Conservation (phyloP, 441 rosid species). For the Viola pubescens region DNA sequence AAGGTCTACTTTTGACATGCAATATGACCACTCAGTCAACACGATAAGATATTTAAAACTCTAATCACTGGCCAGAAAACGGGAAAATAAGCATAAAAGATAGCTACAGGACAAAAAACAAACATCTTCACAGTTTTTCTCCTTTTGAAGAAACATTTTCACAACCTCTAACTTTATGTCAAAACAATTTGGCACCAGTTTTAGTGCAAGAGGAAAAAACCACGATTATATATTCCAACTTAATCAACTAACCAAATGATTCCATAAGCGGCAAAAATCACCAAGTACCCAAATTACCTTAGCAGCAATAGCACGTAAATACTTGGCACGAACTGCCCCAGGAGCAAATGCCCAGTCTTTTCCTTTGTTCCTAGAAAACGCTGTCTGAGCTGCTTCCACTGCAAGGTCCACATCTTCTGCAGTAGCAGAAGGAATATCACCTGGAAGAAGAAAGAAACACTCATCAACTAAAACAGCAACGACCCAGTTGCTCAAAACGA, state of each 20-base stretch:
- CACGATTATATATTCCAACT: neutral
- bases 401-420: constrained; percentile 89
- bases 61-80: no score
- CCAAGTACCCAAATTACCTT: constrained; percentile 39
- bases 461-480: neutral
- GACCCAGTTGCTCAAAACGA: neutral
- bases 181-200: no score
- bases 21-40: no score
- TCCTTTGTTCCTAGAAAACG: constrained; percentile 69
- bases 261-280: neutral
- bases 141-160: no score
- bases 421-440: constrained; percentile 91
- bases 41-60: no score
- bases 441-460: constrained; percentile 25
- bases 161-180: no score
- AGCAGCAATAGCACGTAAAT: constrained; percentile 88
- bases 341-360: constrained; percentile 73
- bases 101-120: no score
- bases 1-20: no score
- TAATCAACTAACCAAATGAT: neutral
- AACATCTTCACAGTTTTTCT: no score
- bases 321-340: constrained; percentile 80
- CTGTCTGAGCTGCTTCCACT: constrained; percentile 74
- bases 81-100: no score
- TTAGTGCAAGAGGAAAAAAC: neutral